Evolutionary conservation across 805 yeast genomes (phyloP), one percentile per base, ranked within the genome.

Genomic region (Candida palmyrensis): DNA sequence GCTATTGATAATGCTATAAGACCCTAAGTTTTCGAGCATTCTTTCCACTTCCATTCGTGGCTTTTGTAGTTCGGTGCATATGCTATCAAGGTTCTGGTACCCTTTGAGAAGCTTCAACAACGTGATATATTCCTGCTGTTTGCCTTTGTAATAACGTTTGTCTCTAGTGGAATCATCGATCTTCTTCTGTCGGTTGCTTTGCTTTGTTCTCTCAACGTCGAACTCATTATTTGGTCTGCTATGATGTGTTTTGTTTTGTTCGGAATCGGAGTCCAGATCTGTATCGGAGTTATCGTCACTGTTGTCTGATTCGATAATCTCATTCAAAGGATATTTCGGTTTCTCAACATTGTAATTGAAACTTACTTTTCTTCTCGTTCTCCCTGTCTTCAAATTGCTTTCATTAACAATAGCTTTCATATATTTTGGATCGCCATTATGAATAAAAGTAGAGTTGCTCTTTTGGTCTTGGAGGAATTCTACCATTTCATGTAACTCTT

Each of bases 11-110:
- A 55, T 41, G 17, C 60, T 60, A 37, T 52, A 58, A 5, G 55
- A 45, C 1, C 72, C 72, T 21, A 66, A 45, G 28, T 48, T 48
- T 20, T 49, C 59, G 17, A 66, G 45, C 49, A 77, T 54, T 20
- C 55, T 47, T 43, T 78, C 82, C 1, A 82, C 73, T 18, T 79
- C 80, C 14, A 51, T 52, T 29, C 76, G 61, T 7, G 82, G 68
- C 47, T 68, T 68, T 29, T 69, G 73, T 45, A 85, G 59, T 37
- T 77, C 82, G 0, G 90, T 84, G 47, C 90, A 81, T 2, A 86
- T 78, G 3, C 73, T 64, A 46, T 82, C 90, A 42, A 79, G 65
- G 40, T 70, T 72, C 32, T 73, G 79, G 16, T 68, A 68, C 14
- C 73, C 71, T 37, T 68, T 67, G 18, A 81, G 43, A 10, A 75